Base-by-base conservation (phyloP, 169 alveolate genomes). In the Plasmodium reichenowi region DNA sequence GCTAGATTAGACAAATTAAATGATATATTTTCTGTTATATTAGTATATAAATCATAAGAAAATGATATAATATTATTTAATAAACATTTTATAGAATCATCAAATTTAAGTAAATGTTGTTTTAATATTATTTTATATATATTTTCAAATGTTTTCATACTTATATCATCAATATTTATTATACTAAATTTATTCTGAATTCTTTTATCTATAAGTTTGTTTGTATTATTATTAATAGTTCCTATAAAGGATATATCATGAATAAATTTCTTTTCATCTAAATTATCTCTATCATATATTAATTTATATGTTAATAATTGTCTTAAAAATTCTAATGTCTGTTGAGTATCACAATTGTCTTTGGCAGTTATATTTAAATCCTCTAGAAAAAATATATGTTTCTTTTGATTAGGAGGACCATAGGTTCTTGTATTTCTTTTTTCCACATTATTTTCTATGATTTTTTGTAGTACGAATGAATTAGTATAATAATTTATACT, bases 301-400 rank as follows among this genome's bases (percentile, higher is more conserved):
- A 93, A 88, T 60, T 93, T 94, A 76, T 96, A 97, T 76, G 97
- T 97, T 74, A 96, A 94, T n/a, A 95, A 88, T 93, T 97, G 97
- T 93, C 98, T 94, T 74, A 97, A 78, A 88, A 98, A 91, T 88
- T 95, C 95, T 60, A 96, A 95, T 2, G 98, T 98, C 17, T 98
- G 95, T 94, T 98, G 98, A 26, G 99, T 97, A 88, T 98, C 99
- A 89, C 96, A 98, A 60, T 95, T 95, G 88, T 97, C 99, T 48
- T 97, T 97, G 71, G 95, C 95, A 13, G 99, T 98, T 98, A 98
- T 97, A 92, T 98, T 98, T 86, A 98, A 68, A 88, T 98, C 99
- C 92, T 98, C 99, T 85, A 98, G 93, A 96, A 98, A 97, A 93
- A 94, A 98, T 83, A 98, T 96, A 60, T 97, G 92, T 64, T 93